A percentile compares a stretch with the other conserved stretches of the same genome.
These are phyloP conservation scores for Rosa lucieae DNA, from an alignment of 306 rosid genomes.

Conservation along the genomic window DNA sequence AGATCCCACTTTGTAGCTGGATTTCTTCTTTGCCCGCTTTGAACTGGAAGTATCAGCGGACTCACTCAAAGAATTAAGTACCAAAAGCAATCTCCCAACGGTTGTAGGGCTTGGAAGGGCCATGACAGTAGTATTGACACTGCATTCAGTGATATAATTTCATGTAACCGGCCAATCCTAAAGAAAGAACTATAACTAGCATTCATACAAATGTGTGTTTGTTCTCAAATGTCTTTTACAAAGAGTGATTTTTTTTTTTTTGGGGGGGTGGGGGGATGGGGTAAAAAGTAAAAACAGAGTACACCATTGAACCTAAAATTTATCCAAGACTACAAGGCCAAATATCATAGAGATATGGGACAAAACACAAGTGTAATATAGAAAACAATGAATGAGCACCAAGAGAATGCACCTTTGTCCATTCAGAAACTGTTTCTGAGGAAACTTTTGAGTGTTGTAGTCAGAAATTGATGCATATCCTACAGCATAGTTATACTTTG, in stretches of 20 bases:
- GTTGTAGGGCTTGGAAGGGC: slow-evolving; percentile 79
- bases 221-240: not conserved
- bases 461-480: slow-evolving; percentile 79
- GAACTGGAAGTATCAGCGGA: slow-evolving; percentile 55
- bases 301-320: not conserved
- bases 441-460: slow-evolving; percentile 72
- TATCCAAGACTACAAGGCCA: not conserved
- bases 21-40: slow-evolving; percentile 73
- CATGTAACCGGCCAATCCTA: not conserved
- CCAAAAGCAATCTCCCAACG: slow-evolving; percentile 68
- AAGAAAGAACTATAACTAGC: not conserved
- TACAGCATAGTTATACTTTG: slow-evolving; percentile 57
- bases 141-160: slow-evolving; percentile 41
- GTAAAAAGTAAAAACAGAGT: not conserved
- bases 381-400: not conserved
- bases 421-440: slow-evolving; percentile 49
- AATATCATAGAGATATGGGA: not conserved
- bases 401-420: slow-evolving; percentile 72
- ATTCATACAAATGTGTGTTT: not conserved
- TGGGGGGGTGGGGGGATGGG: not conserved
- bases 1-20: slow-evolving; percentile 72
- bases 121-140: slow-evolving; percentile 70
- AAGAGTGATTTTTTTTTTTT: not conserved
- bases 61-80: slow-evolving; percentile 47
- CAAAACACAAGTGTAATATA: not conserved